Base-by-base conservation (phyloP, 345 rosid species). In the Hibiscus mutabilis region DNA sequence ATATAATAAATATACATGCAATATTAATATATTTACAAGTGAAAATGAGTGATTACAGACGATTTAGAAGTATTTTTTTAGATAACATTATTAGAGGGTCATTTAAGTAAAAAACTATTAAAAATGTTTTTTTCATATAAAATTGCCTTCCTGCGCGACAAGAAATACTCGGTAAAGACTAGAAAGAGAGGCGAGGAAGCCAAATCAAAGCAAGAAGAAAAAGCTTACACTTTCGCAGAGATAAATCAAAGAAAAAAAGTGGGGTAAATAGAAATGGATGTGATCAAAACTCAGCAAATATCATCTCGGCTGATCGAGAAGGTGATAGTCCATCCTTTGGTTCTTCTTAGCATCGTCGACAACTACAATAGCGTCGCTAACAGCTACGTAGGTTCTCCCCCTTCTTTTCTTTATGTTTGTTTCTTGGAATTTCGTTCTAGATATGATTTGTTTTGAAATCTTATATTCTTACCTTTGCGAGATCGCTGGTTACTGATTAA, bases 291-390 rank as follows among this genome's bases (percentile, higher is more conserved):
- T 37, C 97, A 91, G 81, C 96, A 94, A 77, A 77, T 94, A 52
- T 78, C 85, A 18, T 71, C 93, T 35, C 84, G 87, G 72, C 87
- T 97, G 49, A 87, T 94, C n/a, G 96, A 91, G 91, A 94, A 90
- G 69, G 98, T 91, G 73, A 79, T 94, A 55, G 96, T 94, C 53
- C 98, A 94, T 25, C 98, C 98, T 4, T 86, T 94, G 55, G 98
- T 94, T 56, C 89, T 94, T 51, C 92, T 94, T 11, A 94, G 98
- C 80, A 90, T 94, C 76, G 97, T 91, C 77, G 97, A 94, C 78
- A 93, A 94, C 84, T 94, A 91, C 85, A 94, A 84, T 71, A 82
- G 98, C 8, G 98, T 91, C 60, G 97, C 97, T 52, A 90, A 91
- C 81, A 91, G 96, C 87, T 93, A 89, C 66, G 97, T 96, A 78